A percentile compares a stretch with the other conserved stretches of the same genome.
These are phyloP conservation scores for Pythium phragmiticola DNA, from an alignment of 352 stramenopile species.

Conservation along the genomic window DNA sequence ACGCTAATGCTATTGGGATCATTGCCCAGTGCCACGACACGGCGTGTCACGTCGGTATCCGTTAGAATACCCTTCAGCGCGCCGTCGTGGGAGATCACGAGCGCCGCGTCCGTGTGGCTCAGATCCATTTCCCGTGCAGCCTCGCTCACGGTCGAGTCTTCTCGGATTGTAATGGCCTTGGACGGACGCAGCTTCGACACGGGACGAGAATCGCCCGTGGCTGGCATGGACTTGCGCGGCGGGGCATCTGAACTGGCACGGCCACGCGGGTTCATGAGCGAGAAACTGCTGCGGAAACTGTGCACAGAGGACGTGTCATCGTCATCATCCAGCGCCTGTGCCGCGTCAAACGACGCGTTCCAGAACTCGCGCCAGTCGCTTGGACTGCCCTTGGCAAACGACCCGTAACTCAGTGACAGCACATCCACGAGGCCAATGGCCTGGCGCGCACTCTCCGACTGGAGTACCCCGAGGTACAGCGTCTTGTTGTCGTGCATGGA, in stretches of 20 bases:
- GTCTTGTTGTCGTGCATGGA: slow-evolving; percentile 88
- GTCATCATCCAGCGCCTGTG: slow-evolving; percentile 55
- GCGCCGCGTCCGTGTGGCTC: slow-evolving; percentile 90
- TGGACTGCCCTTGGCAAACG: slow-evolving; percentile 84
- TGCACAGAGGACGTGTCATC: slow-evolving; percentile 77
- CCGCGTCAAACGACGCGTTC: slow-evolving; percentile 85
- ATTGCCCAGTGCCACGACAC: slow-evolving; percentile 84
- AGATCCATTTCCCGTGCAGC: slow-evolving; percentile 89
- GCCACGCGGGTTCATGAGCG: slow-evolving; percentile 37
- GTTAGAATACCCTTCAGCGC: slow-evolving; percentile 95
- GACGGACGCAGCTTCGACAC: slow-evolving; percentile 84
- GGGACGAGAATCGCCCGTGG: slow-evolving; percentile 89
- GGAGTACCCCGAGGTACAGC: slow-evolving; percentile 79
- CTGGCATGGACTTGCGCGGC: slow-evolving; percentile 40
- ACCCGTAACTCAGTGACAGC: slow-evolving; percentile 86
- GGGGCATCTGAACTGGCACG: slow-evolving; percentile 28
- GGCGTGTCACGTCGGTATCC: slow-evolving; percentile 89
- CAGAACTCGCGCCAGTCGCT: slow-evolving; percentile 90
- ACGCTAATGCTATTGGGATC: slow-evolving; percentile 85
- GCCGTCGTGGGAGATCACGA: slow-evolving; percentile 91
- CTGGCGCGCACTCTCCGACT: slow-evolving; percentile 61
- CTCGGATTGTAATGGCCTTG: slow-evolving; percentile 89
- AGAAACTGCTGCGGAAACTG: slow-evolving; percentile 81
- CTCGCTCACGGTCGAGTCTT: slow-evolving; percentile 85
- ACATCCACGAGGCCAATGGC: slow-evolving; percentile 84